Evolutionary conservation across 2,329 filamentous ascomycete species (phyloP).

Genomic region (Colletotrichum echinochloae): DNA sequence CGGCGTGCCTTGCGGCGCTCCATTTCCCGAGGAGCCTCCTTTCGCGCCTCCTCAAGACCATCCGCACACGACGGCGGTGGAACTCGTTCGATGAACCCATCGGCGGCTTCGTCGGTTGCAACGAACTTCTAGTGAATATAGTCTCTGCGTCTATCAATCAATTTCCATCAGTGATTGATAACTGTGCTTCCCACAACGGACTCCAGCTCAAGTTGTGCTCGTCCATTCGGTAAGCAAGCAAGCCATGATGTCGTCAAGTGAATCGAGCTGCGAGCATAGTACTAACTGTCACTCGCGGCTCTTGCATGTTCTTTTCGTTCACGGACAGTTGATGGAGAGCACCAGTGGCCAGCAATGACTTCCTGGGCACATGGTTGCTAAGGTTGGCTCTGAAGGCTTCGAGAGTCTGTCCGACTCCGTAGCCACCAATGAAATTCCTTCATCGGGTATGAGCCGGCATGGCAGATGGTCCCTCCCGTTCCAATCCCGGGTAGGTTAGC

Average conservation of each 20-base stretch:
- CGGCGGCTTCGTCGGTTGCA: not conserved
- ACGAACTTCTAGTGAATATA: not conserved
- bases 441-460: not conserved
- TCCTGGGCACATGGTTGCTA: too few relatives aligned
- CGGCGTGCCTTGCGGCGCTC: not conserved
- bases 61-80: not conserved
- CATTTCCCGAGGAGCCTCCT: not conserved
- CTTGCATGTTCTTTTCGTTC: not conserved
- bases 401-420: not conserved
- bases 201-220: not conserved
- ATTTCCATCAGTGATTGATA: too few relatives aligned
- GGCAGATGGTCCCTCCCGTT: not conserved
- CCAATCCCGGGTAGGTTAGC: not conserved
- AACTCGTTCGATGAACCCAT: too few relatives aligned
- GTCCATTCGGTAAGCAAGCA: not conserved
- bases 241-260: too few relatives aligned
- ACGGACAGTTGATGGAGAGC: not conserved
- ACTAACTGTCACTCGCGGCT: not conserved
- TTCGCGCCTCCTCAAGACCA: not conserved
- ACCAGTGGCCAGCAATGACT: not conserved
- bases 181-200: not conserved
- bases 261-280: not conserved
- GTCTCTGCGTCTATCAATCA: not conserved
- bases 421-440: not conserved
- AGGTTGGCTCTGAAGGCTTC: not conserved